Conservation (phyloP, 2,329 filamentous ascomycete species). For the Ophiostoma piceae region DNA sequence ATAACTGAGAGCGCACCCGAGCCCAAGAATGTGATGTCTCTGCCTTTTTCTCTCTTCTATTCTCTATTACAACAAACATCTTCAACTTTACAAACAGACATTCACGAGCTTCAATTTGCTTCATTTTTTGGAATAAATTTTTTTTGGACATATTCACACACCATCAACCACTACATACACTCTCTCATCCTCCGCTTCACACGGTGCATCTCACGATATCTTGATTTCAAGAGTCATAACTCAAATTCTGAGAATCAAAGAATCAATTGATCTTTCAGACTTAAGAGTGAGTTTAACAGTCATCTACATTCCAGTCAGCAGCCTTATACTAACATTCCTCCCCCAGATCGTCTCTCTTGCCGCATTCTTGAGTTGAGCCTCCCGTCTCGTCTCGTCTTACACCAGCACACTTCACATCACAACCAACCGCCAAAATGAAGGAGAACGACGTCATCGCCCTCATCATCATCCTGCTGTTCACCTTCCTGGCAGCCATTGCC, state of each 20-base stretch:
- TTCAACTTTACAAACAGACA: neutral
- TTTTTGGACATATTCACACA: neutral
- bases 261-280: neutral
- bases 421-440: conserved; percentile 44
- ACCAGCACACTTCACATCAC: neutral
- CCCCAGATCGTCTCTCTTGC: neutral
- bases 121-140: neutral
- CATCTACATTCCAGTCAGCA: neutral
- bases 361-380: neutral
- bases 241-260: neutral
- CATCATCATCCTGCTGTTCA: conserved; percentile 62
- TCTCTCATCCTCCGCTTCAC: neutral
- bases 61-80: neutral
- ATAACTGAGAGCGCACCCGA: conserved; percentile 24
- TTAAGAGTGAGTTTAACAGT: neutral
- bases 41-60: neutral
- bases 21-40: neutral
- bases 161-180: neutral
- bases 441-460: conserved; percentile 63
- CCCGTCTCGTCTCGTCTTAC: neutral
- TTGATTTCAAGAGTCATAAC: neutral
- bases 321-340: conserved; percentile 8
- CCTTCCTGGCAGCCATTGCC: conserved; percentile 55
- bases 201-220: neutral
- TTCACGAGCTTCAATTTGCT: neutral